Percentiles rank a stretch among this genome's conserved stretches.
Conservation (phyloP, 129 eudicot species). For the Arctium lappa region DNA sequence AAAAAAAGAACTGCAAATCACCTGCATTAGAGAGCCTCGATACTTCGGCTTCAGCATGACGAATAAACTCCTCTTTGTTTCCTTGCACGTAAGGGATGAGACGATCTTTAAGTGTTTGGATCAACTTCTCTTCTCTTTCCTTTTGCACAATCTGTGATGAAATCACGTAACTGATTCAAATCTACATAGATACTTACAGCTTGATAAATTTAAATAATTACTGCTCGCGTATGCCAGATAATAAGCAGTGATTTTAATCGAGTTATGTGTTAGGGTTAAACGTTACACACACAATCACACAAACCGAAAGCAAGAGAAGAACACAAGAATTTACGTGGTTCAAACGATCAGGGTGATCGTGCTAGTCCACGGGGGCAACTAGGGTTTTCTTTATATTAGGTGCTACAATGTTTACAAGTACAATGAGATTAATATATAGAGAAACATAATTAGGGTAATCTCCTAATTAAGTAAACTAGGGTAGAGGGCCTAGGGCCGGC, state of each 20-base stretch:
- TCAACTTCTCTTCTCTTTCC: conserved; percentile 91
- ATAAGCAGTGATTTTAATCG: not conserved
- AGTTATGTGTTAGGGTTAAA: not conserved
- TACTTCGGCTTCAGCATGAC: conserved; percentile 84
- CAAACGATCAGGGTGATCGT: too few species aligned
- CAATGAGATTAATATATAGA: too few species aligned
- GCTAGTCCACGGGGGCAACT: too few species aligned
- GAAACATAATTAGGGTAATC: too few species aligned
- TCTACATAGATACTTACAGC: not conserved
- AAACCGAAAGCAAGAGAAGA: too few species aligned
- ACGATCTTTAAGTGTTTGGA: conserved; percentile 57
- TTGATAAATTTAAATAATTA: not conserved
- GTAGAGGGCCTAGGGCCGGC: too few species aligned
- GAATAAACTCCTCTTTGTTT: conserved; percentile 66
- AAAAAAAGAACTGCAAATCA: conserved; percentile 10
- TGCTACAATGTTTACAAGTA: too few species aligned
- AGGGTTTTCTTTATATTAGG: too few species aligned
- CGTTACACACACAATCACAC: too few species aligned
- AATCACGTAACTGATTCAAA: conserved; percentile 15
- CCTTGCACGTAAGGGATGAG: conserved; percentile 79
- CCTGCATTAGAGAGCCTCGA: conserved; percentile 90
- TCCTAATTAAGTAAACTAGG: too few species aligned
- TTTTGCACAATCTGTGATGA: conserved; percentile 66
- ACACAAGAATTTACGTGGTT: too few species aligned
- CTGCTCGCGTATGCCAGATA: not conserved